These are phyloP conservation scores for Coffea eugenioides DNA, from an alignment of 257 asterid species.

Conservation along the genomic window DNA sequence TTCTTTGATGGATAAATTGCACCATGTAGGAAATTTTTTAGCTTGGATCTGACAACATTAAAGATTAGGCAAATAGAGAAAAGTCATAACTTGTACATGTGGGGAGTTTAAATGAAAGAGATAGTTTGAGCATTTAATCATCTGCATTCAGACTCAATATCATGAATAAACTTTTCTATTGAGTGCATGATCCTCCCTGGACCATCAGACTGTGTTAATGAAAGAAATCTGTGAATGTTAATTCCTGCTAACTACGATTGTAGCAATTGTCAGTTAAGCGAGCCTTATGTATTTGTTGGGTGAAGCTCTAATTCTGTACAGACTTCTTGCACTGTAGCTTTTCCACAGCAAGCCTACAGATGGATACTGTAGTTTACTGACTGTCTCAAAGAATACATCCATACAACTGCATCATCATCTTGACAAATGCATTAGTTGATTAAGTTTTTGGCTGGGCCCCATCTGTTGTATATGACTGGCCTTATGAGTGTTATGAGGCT, in stretches of 20 bases:
- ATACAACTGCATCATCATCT: not conserved
- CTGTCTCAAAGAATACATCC: not conserved
- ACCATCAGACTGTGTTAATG: not conserved
- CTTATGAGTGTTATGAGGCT: not conserved
- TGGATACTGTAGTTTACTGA: not conserved
- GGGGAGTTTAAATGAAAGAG: not conserved
- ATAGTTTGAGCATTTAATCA: not conserved
- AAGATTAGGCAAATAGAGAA: not conserved
- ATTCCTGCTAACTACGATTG: not conserved
- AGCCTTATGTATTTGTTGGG: not conserved
- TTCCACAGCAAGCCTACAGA: not conserved
- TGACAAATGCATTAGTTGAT: not conserved
- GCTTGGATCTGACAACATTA: conserved; percentile 2
- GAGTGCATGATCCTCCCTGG: not conserved
- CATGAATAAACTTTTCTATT: not conserved
- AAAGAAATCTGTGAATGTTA: not conserved
- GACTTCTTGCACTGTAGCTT: not conserved
- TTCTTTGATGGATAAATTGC: not conserved
- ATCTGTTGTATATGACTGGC: not conserved
- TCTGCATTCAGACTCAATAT: not conserved
- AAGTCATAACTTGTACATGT: not conserved
- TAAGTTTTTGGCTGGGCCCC: not conserved
- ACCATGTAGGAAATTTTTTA: not conserved
- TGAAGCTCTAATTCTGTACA: not conserved
- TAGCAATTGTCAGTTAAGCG: not conserved